phyloP scores from a whole-genome alignment of 2,329 filamentous ascomycete genomes.

The Gnomoniopsis sp. region DNA sequence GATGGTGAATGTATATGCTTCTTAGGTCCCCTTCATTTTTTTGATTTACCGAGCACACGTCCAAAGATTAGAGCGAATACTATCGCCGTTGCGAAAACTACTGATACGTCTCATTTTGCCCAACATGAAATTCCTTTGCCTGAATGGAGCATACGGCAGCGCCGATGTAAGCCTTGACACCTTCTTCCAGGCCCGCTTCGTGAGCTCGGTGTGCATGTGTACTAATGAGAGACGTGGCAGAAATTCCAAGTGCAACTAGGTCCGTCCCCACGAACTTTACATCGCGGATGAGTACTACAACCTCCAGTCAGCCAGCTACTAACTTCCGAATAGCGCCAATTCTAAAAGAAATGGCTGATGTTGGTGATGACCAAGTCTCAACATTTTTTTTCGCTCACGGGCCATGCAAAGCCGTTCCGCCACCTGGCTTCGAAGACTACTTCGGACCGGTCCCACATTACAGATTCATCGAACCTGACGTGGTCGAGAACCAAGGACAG shows the following conservation, averaged over 20 bases:
- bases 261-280: conserved; percentile 21
- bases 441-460: conserved; percentile 54
- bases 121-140: conserved; percentile 41
- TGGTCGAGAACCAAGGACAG: conserved; percentile 38
- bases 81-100: conserved; percentile 57
- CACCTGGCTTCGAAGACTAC: conserved; percentile 53
- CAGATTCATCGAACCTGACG: conserved; percentile 51
- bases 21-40: no score
- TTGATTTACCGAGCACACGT: no score
- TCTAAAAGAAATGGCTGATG: conserved; percentile 16
- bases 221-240: conserved; percentile 28
- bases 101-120: background rate
- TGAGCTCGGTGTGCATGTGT: background rate
- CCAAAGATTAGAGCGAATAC: background rate
- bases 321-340: conserved; percentile 13
- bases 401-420: conserved; percentile 28
- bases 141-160: conserved; percentile 51
- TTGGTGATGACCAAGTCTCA: conserved; percentile 3
- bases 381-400: conserved; percentile 13
- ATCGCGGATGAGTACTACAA: background rate
- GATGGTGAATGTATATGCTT: no score
- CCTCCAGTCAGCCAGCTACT: background rate
- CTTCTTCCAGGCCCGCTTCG: conserved; percentile 15
- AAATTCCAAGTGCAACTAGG: conserved; percentile 55
- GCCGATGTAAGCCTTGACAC: conserved; percentile 39